Conservation (phyloP, 176 grass and related monocot genomes). For the maize (Zea mays) region Zm-B73-REFERENCE-NAM-5.0 NC_050105.1:63398501-63399000, state of each 20-base stretch:
- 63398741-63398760: background rate
- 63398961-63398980: background rate
- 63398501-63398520: slow-evolving; percentile 84
- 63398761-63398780: background rate
- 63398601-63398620: slow-evolving; percentile 54
- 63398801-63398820: background rate
- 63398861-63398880: background rate
- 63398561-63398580: slow-evolving; percentile 78
- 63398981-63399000: background rate
- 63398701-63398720: slow-evolving; percentile 15
- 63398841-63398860: background rate
- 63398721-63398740: background rate
- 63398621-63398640: slow-evolving; percentile 28
- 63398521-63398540: slow-evolving; percentile 72
- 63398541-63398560: slow-evolving; percentile 63
- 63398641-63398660: background rate
- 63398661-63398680: slow-evolving; percentile 23
- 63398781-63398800: background rate
- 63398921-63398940: background rate
- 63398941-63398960: background rate
- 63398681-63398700: background rate
- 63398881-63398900: background rate
- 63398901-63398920: background rate
- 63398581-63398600: slow-evolving; percentile 74
- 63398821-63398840: slow-evolving; percentile 1